Base-by-base conservation (phyloP, 129 eudicot species). In the Calendula officinalis region DNA sequence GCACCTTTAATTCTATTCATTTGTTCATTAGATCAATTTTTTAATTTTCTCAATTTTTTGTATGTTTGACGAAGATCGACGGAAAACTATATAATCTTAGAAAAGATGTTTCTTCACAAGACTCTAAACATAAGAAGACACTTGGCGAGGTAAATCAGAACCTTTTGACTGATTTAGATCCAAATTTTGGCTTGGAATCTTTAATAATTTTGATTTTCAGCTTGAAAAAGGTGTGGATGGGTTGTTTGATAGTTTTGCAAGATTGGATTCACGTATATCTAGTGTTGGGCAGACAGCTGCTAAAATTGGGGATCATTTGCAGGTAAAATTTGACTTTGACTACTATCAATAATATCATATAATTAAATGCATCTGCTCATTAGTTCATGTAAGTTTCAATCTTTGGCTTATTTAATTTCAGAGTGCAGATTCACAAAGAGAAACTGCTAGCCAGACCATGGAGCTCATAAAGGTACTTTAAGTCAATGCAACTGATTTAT, bases 241-340 rank as follows among this genome's bases (percentile, higher is more conserved):
- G 70, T 82, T 94, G 84, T 94, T 94, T 80, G 91, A 66, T 75
- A 94, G 97, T 77, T 94, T 94, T 70, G 97, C 95, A 64, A 86
- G 94, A 71, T 68, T 94, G 83, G 97, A 94, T 89, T 79, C 99
- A 37, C 99, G 99, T 36, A 94, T 94, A 67, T 94, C 97, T 60
- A 94, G 97, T 75, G 99, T 94, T 84, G 99, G 99, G 9, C 99
- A 94, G 69, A 94, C 97, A 34, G 99, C 99, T 75, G 99, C 99
- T 59, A 88, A 88, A 76, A 94, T 94, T 44, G 99, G 99, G 69
- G 99, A 94, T 79, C 99, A 94, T 78, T 76, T 94, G 65, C 99
- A 94, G 99, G 99, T 94, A 75, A 80, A 56, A 9, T 48, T 67
- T 48, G 32, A 54, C 69, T 53, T 22, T 22, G 30, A 22, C 30